Evolutionary conservation across 345 rosid species (phyloP).

Genomic region (Leavenworthia alabamica): DNA sequence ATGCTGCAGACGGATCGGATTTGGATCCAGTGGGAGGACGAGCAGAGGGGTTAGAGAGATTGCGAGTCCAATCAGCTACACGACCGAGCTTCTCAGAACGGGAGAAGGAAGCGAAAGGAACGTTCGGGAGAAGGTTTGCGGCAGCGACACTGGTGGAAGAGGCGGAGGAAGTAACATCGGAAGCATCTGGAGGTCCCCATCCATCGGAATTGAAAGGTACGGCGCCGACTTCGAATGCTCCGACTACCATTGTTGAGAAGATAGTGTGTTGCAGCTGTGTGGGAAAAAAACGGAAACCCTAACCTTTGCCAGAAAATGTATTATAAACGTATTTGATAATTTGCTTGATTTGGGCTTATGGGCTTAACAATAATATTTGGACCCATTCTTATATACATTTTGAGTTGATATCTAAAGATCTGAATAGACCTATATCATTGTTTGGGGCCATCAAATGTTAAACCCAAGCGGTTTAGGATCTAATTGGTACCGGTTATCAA

Average conservation of each 20-base stretch:
- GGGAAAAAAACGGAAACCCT: slow-evolving; percentile 13
- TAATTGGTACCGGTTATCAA: no score
- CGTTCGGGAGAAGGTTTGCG: slow-evolving; percentile 47
- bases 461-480: no score
- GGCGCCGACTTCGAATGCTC: slow-evolving; percentile 59
- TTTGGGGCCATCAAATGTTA: no score
- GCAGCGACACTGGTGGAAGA: slow-evolving; percentile 34
- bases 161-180: slow-evolving; percentile 21
- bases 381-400: no score
- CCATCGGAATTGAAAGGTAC: slow-evolving; percentile 89
- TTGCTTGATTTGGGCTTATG: no score
- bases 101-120: slow-evolving; percentile 78
- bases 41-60: slow-evolving; percentile 29
- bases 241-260: slow-evolving; percentile 25
- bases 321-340: background rate
- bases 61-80: slow-evolving; percentile 80
- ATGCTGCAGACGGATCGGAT: slow-evolving; percentile 35
- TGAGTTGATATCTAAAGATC: no score
- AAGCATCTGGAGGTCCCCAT: slow-evolving; percentile 66
- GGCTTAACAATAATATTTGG: background rate
- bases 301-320: background rate
- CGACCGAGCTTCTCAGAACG: slow-evolving; percentile 87
- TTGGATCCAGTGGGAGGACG: slow-evolving; percentile 31
- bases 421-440: no score
- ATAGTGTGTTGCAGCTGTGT: background rate